Percentiles rank a stretch among this genome's conserved stretches.
Evolutionary conservation across 106 monocot species (phyloP).

Genomic region (Iris macrosiphon): DNA sequence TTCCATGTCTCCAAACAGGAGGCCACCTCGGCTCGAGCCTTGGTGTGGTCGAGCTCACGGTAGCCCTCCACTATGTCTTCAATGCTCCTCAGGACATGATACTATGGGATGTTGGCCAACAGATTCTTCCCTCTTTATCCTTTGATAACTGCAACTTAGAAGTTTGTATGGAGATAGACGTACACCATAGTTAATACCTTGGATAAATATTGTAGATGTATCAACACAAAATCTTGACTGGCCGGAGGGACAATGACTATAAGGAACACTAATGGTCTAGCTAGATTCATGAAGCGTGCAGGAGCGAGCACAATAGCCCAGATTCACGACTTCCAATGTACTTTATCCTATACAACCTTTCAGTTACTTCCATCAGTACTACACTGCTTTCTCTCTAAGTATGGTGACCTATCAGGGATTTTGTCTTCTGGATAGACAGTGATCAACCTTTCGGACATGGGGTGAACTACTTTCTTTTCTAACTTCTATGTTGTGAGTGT

Average conservation of each 20-base stretch:
- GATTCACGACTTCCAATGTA: no score
- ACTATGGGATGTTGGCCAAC: constrained; percentile 98
- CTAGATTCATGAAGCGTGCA: constrained; percentile 86
- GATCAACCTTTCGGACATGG: no score
- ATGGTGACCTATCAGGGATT: no score
- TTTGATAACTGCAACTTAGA: neutral
- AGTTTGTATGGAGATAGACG: no score
- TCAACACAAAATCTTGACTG: constrained; percentile 93
- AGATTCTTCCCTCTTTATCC: constrained; percentile 29
- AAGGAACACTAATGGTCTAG: constrained; percentile 78
- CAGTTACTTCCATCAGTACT: no score
- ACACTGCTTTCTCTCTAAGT: no score
- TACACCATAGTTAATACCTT: no score
- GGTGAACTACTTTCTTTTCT: no score
- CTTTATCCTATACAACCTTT: no score
- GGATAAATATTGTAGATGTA: constrained; percentile 51
- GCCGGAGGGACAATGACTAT: constrained; percentile 76
- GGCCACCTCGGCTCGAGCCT: constrained; percentile 94
- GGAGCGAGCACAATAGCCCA: constrained; percentile 77
- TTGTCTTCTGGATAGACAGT: no score
- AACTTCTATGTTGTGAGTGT: no score
- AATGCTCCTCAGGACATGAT: constrained; percentile 82
- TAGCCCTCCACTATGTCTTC: constrained; percentile 88
- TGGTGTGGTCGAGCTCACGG: constrained; percentile 81
- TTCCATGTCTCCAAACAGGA: constrained; percentile 84